Evolutionary conservation across 305 asterid genomes (phyloP).

Genomic region (Solanum hybrid): DNA sequence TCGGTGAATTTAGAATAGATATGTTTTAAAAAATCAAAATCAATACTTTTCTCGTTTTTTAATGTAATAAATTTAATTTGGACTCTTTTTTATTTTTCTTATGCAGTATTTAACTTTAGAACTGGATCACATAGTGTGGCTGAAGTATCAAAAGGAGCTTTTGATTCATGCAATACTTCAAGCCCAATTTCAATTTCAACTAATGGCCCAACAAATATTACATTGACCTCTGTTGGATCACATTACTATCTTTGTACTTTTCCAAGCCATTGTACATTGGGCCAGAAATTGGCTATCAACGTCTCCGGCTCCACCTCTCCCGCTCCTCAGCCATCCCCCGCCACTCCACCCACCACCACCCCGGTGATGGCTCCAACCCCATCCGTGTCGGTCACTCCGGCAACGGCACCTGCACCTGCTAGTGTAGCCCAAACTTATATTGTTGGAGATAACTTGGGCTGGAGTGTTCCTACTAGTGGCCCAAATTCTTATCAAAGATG

Average conservation of each 20-base stretch:
- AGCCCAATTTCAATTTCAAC: slow-evolving; percentile 29
- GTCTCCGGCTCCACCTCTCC: slow-evolving; percentile 36
- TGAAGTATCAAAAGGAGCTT: slow-evolving; percentile 33
- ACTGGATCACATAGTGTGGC: slow-evolving; percentile 34
- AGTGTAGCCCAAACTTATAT: slow-evolving; percentile 21
- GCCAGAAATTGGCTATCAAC: slow-evolving; percentile 47
- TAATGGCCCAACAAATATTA: slow-evolving; percentile 37
- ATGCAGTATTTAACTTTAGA: slow-evolving; percentile 32
- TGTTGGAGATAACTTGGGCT: slow-evolving; percentile 53
- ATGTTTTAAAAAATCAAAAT: background rate
- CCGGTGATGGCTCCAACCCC: slow-evolving; percentile 20
- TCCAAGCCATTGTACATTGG: slow-evolving; percentile 27
- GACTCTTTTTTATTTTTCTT: background rate
- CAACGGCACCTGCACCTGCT: slow-evolving; percentile 29
- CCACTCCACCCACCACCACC: slow-evolving; percentile 9
- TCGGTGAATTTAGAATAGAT: background rate
- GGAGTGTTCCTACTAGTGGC: slow-evolving; percentile 47
- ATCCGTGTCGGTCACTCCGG: slow-evolving; percentile 1
- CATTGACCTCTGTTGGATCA: slow-evolving; percentile 33
- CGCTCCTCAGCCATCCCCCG: slow-evolving; percentile 25
- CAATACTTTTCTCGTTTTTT: background rate
- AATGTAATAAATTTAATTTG: background rate
- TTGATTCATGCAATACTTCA: slow-evolving; percentile 33
- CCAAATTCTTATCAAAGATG: slow-evolving; percentile 39
- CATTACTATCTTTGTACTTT: slow-evolving; percentile 46